Evolutionary conservation across 495 filamentous ascomycete genomes (phyloP), one percentile per base, ranked within the genome.

Genomic region (Thozetella sp.): DNA sequence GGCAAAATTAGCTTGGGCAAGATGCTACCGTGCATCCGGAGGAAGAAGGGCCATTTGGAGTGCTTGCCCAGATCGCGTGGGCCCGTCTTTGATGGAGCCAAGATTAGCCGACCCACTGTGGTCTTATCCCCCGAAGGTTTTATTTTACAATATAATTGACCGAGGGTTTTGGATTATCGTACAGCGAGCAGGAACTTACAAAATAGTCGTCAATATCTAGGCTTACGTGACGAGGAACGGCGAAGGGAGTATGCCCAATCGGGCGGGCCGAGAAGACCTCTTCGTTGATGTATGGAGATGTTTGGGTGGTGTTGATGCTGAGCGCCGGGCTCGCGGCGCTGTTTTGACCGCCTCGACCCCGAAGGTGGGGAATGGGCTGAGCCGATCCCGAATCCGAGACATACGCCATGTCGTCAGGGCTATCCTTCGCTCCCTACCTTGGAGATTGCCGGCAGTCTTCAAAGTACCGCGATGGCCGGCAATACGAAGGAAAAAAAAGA

Each of bases 41-140:
- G 64, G 69, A 92, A 90, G 60, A 88, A 82, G n/a, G 92, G 92
- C 79, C 90, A 88, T 83, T 91, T 93, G 13, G 91, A 93, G 67
- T 94, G 90, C 54, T 83, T 83, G 25, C 88, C 78, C 27, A 90
- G 80, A 67, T 93, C 87, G 30, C 89, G 80, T 46, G 92, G 92
- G 3, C 86, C 84, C 22, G 75, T 77, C 79, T 80, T 51, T 52
- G 20, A 24, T 6, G 30, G 30, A 37, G 30, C 6, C 15, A 15
- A 37, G 30, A 37, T 37, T 37, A 37, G 30, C 30, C 15, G 15
- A 15, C 30, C 6, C 15, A 6, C 30, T 15, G n/a, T 15, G 6
- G 15, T 15, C 30, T 15, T 37, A 37, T 6, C 37, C 9, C 53
- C 45, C n/a, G 48, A 40, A 34, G 20, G 59, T 54, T 24, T 56